These are phyloP conservation scores for Amborella trichopoda DNA, from an alignment of 164 flowering plant genomes.

Conservation along the genomic window DNA sequence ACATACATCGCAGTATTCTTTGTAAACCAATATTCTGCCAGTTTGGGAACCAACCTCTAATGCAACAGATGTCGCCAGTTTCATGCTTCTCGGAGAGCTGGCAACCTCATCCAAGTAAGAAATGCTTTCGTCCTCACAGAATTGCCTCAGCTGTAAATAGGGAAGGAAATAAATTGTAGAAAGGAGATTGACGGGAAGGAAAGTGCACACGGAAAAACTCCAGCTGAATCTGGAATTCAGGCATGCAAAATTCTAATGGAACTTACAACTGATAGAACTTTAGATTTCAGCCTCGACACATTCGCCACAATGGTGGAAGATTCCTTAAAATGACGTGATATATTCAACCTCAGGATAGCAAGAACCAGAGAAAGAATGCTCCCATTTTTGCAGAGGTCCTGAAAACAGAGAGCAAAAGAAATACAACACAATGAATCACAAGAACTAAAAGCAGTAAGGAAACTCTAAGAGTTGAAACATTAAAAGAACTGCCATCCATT, in stretches of 20 bases:
- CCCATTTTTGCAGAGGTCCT: slow-evolving; percentile 85
- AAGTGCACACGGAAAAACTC: background rate
- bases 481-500: no score
- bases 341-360: slow-evolving; percentile 47
- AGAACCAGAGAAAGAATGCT: slow-evolving; percentile 67
- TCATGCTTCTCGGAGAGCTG: slow-evolving; percentile 49
- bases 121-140: slow-evolving; percentile 89
- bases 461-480: background rate
- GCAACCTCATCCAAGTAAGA: slow-evolving; percentile 97
- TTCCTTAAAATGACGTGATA: slow-evolving; percentile 19
- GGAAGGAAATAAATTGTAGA: slow-evolving; percentile 3
- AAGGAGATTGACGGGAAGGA: no score
- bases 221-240: background rate
- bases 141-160: slow-evolving; percentile 65
- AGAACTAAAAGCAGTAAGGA: no score
- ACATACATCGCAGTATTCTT: background rate
- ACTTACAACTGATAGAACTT: slow-evolving; percentile 82
- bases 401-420: no score
- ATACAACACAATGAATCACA: no score
- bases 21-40: background rate
- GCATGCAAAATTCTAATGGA: background rate
- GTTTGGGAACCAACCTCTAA: slow-evolving; percentile 49
- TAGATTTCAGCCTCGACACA: slow-evolving; percentile 78
- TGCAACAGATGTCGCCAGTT: slow-evolving; percentile 66
- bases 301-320: slow-evolving; percentile 40